These are phyloP conservation scores for Chloranthus sessilifolius DNA, from an alignment of 164 flowering plant species.

Conservation along the genomic window DNA sequence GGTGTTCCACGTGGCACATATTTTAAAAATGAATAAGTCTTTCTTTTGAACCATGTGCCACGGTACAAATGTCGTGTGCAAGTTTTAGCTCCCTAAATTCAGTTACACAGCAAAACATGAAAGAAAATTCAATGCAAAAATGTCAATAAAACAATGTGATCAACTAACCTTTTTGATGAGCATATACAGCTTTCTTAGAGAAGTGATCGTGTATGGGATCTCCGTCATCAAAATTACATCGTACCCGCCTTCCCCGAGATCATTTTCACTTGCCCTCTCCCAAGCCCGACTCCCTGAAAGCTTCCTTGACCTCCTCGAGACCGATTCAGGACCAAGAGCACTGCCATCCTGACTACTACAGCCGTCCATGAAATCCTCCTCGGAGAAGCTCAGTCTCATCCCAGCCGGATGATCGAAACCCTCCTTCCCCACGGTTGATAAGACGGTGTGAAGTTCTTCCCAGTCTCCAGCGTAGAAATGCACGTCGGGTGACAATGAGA, in stretches of 20 bases:
- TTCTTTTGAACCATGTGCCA: too few species aligned
- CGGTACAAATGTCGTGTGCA: too few species aligned
- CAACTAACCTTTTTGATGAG: constrained; percentile 75
- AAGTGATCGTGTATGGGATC: constrained; percentile 58
- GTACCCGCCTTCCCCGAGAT: constrained; percentile 73
- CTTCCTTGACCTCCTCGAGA: constrained; percentile 76
- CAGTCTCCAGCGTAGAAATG: constrained; percentile 91
- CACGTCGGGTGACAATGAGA: constrained; percentile 52
- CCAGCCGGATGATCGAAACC: constrained; percentile 42
- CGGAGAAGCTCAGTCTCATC: constrained; percentile 70
- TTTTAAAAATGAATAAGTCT: too few species aligned
- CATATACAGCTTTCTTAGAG: constrained; percentile 66
- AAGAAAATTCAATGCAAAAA: too few species aligned
- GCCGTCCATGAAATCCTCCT: constrained; percentile 85
- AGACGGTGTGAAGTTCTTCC: constrained; percentile 78
- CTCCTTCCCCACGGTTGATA: constrained; percentile 59
- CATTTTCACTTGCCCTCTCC: constrained; percentile 76
- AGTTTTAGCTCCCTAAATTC: too few species aligned
- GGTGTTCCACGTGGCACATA: too few species aligned
- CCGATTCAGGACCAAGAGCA: constrained; percentile 50
- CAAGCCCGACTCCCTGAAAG: constrained; percentile 92
- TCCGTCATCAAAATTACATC: constrained; percentile 85
- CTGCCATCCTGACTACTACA: constrained; percentile 90
- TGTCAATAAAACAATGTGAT: too few species aligned
- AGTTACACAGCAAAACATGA: too few species aligned